A percentile compares a stretch with the other conserved stretches of the same genome.
Conservation (phyloP, 192 early-diverging fungal genomes). For the Umbelopsis sp. region DNA sequence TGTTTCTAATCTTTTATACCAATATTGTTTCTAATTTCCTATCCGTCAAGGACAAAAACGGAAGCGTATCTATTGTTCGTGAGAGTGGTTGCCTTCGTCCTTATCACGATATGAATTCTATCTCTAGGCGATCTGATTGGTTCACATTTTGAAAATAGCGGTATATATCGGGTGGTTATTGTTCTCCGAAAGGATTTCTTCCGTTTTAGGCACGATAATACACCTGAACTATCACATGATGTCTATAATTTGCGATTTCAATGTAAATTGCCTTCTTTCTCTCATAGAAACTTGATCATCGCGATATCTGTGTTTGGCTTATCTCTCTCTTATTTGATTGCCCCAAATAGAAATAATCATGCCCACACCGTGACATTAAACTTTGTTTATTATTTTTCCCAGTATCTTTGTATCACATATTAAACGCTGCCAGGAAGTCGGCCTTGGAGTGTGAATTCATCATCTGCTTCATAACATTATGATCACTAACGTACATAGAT, state of each 20-base stretch:
- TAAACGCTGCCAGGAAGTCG: slow-evolving; percentile 41
- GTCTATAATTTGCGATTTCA: too few relatives aligned
- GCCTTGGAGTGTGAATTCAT: slow-evolving; percentile 41
- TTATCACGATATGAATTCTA: background rate
- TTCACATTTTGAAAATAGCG: background rate
- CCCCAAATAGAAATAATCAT: background rate
- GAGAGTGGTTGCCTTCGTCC: background rate
- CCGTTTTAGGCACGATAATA: slow-evolving; percentile 8
- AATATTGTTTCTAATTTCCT: background rate
- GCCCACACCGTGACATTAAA: background rate
- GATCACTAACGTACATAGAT: slow-evolving; percentile 42
- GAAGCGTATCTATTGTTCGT: slow-evolving; percentile 2
- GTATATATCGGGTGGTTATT: slow-evolving; percentile 10
- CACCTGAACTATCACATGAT: background rate
- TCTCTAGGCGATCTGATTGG: slow-evolving; percentile 15
- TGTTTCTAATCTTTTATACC: too few relatives aligned
- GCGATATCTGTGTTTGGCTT: too few relatives aligned
- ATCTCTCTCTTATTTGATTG: background rate
- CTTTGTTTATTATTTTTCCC: background rate
- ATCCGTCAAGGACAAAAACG: slow-evolving; percentile 14
- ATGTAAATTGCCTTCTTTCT: background rate
- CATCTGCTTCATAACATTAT: slow-evolving; percentile 41
- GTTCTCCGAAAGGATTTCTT: background rate
- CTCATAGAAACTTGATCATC: too few relatives aligned
- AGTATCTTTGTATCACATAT: slow-evolving; percentile 17